Conservation (phyloP, 305 asterid genomes). For the Fraxinus sp. region DNA sequence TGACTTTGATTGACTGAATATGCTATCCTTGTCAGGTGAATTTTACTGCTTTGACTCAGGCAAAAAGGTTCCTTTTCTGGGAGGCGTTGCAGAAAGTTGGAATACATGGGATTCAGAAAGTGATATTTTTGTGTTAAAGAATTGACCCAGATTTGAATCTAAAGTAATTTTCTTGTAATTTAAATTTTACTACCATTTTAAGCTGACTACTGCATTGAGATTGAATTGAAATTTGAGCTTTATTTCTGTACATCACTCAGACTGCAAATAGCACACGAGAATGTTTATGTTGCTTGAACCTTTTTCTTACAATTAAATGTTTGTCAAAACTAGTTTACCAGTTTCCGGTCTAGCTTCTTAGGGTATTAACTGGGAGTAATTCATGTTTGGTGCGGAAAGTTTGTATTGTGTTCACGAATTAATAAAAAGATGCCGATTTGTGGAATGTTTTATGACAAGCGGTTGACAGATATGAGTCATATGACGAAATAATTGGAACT, state of each 20-base stretch:
- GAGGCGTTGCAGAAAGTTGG: neutral
- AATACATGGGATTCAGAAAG: neutral
- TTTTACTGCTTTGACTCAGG: neutral
- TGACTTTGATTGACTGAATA: neutral
- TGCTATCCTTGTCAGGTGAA: slow-evolving; percentile 4
- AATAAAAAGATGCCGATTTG: neutral
- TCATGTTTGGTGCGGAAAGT: neutral
- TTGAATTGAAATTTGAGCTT: neutral
- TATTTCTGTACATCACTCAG: neutral
- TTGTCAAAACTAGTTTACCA: neutral
- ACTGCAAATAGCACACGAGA: neutral
- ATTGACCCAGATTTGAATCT: slow-evolving; percentile 8
- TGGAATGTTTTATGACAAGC: neutral
- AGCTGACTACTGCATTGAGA: neutral
- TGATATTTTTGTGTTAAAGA: neutral
- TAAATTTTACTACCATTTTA: neutral
- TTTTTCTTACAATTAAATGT: neutral
- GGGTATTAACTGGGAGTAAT: neutral
- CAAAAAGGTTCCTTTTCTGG: neutral
- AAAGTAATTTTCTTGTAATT: neutral
- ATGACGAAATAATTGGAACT: neutral
- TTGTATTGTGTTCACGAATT: neutral
- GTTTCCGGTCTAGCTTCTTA: neutral
- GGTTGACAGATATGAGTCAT: neutral
- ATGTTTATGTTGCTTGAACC: neutral